phyloP scores from a whole-genome alignment of 2,329 filamentous ascomycete genomes.

The Anisogramma anomala region DNA sequence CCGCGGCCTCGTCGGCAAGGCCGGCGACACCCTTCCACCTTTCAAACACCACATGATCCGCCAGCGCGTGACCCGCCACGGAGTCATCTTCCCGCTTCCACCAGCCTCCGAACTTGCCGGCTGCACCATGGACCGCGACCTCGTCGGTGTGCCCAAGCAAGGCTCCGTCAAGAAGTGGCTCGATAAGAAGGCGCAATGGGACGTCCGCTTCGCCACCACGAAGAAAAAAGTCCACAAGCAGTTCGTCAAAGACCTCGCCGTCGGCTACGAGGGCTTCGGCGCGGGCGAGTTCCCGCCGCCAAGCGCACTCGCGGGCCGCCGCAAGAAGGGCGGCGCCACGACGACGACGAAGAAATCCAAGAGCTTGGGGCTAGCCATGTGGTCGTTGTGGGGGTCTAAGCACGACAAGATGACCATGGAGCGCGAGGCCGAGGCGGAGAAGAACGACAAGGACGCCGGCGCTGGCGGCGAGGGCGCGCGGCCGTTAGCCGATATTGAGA shows the following conservation, averaged over 20 bases:
- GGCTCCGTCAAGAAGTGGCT: constrained; percentile 78
- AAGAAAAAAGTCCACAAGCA: constrained; percentile 63
- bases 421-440: constrained; percentile 39
- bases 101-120: constrained; percentile 52
- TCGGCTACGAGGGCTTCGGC: constrained; percentile 59
- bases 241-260: constrained; percentile 59
- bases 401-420: constrained; percentile 68
- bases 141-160: constrained; percentile 70
- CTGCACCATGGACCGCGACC: constrained; percentile 48
- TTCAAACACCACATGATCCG: constrained; percentile 88
- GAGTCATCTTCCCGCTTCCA: constrained; percentile 57
- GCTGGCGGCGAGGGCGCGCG: constrained; percentile 33
- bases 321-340: constrained; percentile 37
- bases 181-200: constrained; percentile 58
- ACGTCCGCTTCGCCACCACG: constrained; percentile 56
- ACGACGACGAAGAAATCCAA: constrained; percentile 41
- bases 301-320: constrained; percentile 66
- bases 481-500: constrained; percentile 29
- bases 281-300: constrained; percentile 69
- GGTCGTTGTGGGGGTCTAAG: constrained; percentile 80
- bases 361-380: constrained; percentile 69
- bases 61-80: constrained; percentile 71
- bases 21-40: constrained; percentile 68
- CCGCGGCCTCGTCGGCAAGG: constrained; percentile 55
- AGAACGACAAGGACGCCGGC: constrained; percentile 25